Evolutionary conservation across 2,329 filamentous ascomycete species (phyloP).

Genomic region (Diaporthe sp.): DNA sequence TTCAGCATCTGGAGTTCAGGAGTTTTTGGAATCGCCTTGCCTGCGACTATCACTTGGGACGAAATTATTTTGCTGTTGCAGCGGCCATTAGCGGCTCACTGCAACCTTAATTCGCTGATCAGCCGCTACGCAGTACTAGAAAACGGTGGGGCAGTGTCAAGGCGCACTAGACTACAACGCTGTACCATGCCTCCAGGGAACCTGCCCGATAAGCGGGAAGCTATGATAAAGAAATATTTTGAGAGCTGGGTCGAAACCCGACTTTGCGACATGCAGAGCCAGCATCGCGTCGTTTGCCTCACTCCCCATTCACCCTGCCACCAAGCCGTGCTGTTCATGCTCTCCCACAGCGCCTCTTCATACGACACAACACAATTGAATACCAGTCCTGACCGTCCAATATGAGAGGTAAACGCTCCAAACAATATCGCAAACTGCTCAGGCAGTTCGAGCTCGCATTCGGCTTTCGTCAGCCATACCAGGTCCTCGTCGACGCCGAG

Average conservation of each 20-base stretch:
- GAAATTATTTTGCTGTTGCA: not conserved
- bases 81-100: not conserved
- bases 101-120: constrained; percentile 25
- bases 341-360: not conserved
- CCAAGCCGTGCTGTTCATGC: not conserved
- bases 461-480: constrained; percentile 93
- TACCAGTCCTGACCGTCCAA: constrained; percentile 36
- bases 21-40: not conserved
- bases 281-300: too few relatives aligned
- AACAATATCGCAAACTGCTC: constrained; percentile 84
- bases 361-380: constrained; percentile 2
- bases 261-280: constrained; percentile 7
- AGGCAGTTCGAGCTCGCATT: constrained; percentile 89
- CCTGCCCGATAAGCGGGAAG: constrained; percentile 13
- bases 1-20: constrained; percentile 16
- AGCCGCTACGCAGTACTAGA: constrained; percentile 5
- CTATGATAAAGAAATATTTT: constrained; percentile 32
- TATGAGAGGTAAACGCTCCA: constrained; percentile 63
- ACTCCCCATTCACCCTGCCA: too few relatives aligned
- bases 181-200: too few relatives aligned
- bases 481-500: constrained; percentile 88
- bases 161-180: too few relatives aligned
- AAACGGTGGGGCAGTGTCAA: not conserved
- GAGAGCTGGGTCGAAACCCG: not conserved
- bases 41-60: not conserved